phyloP scores from a whole-genome alignment of 2,329 filamentous ascomycete genomes.

The Shiraia sp. region DNA sequence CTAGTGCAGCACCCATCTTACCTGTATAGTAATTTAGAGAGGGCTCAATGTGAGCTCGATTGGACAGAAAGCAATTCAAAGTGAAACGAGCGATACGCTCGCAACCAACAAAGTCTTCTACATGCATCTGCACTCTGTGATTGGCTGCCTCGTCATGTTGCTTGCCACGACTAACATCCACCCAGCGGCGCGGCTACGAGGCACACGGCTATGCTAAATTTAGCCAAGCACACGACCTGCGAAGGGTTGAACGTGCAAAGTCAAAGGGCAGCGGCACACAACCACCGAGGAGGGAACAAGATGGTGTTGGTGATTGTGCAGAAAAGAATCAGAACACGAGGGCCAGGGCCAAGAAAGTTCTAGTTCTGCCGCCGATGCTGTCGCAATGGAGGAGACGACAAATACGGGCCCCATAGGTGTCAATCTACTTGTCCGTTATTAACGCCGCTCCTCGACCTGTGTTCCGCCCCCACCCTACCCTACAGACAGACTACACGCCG shows the following conservation, averaged over 20 bases:
- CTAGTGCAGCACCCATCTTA: conserved; percentile 41
- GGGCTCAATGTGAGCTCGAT: conserved; percentile 20
- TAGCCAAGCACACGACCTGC: too few relatives aligned
- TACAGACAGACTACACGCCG: conserved; percentile 33
- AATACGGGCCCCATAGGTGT: conserved; percentile 31
- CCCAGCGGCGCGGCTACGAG: conserved; percentile 2
- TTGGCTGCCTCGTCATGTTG: conserved; percentile 9
- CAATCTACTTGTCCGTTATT: conserved; percentile 38
- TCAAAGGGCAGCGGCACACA: background rate
- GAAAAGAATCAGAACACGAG: too few relatives aligned
- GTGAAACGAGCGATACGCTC: conserved; percentile 32
- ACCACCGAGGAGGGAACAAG: too few relatives aligned
- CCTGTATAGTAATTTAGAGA: conserved; percentile 35
- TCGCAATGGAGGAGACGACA: conserved; percentile 26
- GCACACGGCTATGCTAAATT: background rate
- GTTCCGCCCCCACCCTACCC: conserved; percentile 35
- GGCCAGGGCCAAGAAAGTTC: conserved; percentile 7
- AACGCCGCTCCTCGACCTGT: conserved; percentile 31
- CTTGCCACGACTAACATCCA: conserved; percentile 2
- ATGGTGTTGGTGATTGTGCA: too few relatives aligned
- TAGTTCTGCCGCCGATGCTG: conserved; percentile 20
- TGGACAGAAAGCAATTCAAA: conserved; percentile 21
- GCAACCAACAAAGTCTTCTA: conserved; percentile 13
- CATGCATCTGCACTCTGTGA: conserved; percentile 20
- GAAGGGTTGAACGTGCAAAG: conserved; percentile 6